phyloP scores from a whole-genome alignment of 768 basidiomycete genomes.

The Mycena galopus region DNA sequence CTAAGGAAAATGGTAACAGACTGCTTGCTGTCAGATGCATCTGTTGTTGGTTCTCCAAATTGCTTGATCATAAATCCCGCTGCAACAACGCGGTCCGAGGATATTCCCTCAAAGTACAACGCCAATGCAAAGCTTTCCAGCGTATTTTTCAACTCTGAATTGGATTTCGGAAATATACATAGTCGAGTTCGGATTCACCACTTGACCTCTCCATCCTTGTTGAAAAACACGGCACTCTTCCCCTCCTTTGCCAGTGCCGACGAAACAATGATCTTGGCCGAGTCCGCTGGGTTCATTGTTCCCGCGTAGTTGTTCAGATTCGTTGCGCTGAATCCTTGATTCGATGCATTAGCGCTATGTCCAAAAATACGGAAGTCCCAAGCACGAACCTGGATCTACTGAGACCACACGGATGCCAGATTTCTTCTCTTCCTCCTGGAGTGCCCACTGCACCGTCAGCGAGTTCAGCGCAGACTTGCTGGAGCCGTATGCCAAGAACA shows the following conservation, averaged over 20 bases:
- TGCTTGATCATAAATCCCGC: too few species aligned
- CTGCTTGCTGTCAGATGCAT: too few species aligned
- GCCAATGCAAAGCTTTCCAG: too few species aligned
- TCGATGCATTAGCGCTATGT: too few species aligned
- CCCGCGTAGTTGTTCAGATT: not conserved
- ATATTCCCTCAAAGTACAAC: too few species aligned
- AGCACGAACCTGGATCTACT: conserved; percentile 5
- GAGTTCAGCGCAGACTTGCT: conserved; percentile 30
- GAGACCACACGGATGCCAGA: conserved; percentile 15
- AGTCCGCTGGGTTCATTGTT: conserved; percentile 3
- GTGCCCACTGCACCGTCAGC: conserved; percentile 25
- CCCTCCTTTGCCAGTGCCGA: not conserved
- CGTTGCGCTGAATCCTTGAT: not conserved
- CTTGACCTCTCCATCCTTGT: conserved; percentile 11
- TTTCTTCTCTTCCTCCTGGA: conserved; percentile 18
- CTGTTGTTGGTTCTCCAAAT: too few species aligned
- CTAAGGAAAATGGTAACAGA: too few species aligned
- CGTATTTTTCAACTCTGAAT: too few species aligned
- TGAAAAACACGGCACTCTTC: conserved; percentile 1
- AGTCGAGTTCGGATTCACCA: too few species aligned
- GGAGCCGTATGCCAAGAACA: conserved; percentile 3
- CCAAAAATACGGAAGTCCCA: too few species aligned
- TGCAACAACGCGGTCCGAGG: too few species aligned
- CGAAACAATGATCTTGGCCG: conserved; percentile 14
- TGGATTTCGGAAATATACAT: too few species aligned